Base-by-base conservation (phyloP, 805 yeast genomes). In the Jamesozyma piceae region DNA sequence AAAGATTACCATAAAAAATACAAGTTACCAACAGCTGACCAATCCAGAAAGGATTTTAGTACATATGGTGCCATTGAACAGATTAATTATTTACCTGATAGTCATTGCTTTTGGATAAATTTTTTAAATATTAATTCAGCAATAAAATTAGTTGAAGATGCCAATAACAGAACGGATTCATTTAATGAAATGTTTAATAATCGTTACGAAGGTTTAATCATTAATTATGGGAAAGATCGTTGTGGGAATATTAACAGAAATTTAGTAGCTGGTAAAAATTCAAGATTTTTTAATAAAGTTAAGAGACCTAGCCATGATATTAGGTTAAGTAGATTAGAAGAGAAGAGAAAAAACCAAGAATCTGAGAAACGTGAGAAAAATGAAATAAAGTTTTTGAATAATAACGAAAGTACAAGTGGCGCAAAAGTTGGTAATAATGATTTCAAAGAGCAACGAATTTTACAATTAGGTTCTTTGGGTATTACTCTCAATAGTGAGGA, bases 171-270 rank as follows among this genome's bases (percentile, higher is more conserved):
- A 3, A 55, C 62, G 3, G 54, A 57, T 1, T 56, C 57, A 18
- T 63, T 72, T 31, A 69, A 69, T 41, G 60, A 54, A 14, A 58
- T 64, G 8, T 73, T 70, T 30, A 61, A 65, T 45, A 62, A 69
- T 27, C 71, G 69, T 49, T 83, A 82, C 53, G 52, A 53, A 34
- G 65, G 69, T 4, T 75, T 77, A 51, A 76, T 77, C 46, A 76
- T 83, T 36, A 74, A 76, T 39, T 83, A 72, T 61, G 94, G 87
- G 37, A 80, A 80, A 53, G 94, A 83, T 62, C 70, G 94, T 55
- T 83, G 94, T 65, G 94, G 82, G 2, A 82, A 82, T 54, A 52
- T 60, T 2, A 61, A 61, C 35, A 62, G 56, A 44, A 60, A 58
- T 37, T 38, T 60, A 33, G 49, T 58, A 3, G 49, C 85, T 74